Conservation (phyloP, 345 rosid genomes). For the Atalantia buxifolia region DNA sequence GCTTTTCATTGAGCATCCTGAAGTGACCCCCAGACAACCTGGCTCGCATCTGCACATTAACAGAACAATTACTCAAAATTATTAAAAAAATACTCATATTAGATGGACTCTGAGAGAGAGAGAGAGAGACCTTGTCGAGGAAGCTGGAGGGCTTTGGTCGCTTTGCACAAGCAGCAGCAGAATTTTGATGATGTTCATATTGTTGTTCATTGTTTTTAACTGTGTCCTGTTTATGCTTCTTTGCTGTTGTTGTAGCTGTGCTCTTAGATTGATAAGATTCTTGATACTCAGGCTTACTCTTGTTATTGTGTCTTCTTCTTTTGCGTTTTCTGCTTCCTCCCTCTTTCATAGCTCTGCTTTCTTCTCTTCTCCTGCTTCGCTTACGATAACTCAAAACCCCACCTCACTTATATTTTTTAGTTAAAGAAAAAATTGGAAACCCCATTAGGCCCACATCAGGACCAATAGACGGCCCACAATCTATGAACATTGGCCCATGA, state of each 20-base stretch:
- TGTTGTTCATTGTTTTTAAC: background rate
- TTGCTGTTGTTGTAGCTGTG: background rate
- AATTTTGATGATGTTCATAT: background rate
- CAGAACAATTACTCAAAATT: conserved; percentile 3
- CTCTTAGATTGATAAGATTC: background rate
- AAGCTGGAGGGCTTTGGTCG: conserved; percentile 33
- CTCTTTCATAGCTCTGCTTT: conserved; percentile 36
- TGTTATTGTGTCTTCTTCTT: conserved; percentile 24
- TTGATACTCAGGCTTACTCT: conserved; percentile 16
- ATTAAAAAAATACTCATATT: background rate
- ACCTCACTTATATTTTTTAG: background rate
- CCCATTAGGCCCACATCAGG: background rate
- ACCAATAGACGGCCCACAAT: background rate
- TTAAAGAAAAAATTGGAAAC: background rate
- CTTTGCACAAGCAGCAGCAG: conserved; percentile 28
- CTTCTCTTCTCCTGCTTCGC: too few relatives aligned
- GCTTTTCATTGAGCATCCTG: conserved; percentile 91
- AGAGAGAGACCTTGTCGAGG: conserved; percentile 48
- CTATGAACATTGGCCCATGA: background rate
- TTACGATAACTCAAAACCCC: too few relatives aligned
- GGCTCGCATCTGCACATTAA: conserved; percentile 63
- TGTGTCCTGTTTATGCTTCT: conserved; percentile 16
- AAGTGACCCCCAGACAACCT: conserved; percentile 82
- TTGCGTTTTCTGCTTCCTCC: conserved; percentile 47
- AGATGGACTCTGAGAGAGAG: background rate